Percentiles rank a stretch among this genome's conserved stretches.
These are phyloP conservation scores for Lonicera japonica DNA, from an alignment of 129 eudicot species.

Conservation along the genomic window DNA sequence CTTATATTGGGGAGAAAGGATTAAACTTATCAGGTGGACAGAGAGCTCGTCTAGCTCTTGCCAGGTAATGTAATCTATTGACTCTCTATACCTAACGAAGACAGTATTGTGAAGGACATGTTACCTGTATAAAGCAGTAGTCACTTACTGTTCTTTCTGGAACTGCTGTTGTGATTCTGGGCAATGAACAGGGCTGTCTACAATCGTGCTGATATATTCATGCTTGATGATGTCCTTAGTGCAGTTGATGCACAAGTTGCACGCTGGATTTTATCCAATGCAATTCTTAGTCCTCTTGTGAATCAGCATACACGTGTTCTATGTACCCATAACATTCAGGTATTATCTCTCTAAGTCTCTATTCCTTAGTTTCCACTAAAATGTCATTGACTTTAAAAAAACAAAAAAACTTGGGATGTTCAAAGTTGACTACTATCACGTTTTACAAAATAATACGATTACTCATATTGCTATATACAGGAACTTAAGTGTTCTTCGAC, in stretches of 20 bases:
- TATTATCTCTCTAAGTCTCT: slow-evolving; percentile 12
- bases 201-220: slow-evolving; percentile 50
- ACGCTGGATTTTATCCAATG: slow-evolving; percentile 61
- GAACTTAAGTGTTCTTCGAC: no score
- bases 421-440: no score
- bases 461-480: no score
- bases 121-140: background rate
- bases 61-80: slow-evolving; percentile 46
- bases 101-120: slow-evolving; percentile 8
- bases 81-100: background rate
- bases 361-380: background rate
- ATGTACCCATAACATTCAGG: slow-evolving; percentile 91
- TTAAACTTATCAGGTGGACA: slow-evolving; percentile 89
- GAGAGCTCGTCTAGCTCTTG: slow-evolving; percentile 93
- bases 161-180: slow-evolving; percentile 1
- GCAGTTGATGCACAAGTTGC: slow-evolving; percentile 98
- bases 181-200: slow-evolving; percentile 73
- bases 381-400: background rate
- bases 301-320: slow-evolving; percentile 66
- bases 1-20: slow-evolving; percentile 88
- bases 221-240: slow-evolving; percentile 97
- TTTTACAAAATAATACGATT: no score
- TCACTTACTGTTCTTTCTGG: background rate
- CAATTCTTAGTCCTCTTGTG: slow-evolving; percentile 74
- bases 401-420: background rate